Base-by-base conservation (phyloP, 306 rosid species). In the Albizia julibrissin region DNA sequence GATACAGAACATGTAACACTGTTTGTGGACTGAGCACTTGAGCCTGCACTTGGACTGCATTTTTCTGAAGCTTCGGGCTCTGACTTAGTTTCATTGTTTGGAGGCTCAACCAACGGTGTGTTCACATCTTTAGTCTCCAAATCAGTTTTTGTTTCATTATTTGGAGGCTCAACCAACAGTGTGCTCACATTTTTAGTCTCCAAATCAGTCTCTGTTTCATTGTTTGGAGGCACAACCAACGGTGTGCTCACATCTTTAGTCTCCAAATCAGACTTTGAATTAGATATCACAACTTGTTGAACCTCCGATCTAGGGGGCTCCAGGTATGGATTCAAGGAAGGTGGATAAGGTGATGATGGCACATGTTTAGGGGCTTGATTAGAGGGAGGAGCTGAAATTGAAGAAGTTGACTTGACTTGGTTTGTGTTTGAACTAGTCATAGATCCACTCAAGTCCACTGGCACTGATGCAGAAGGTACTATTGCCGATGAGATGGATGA, bases 281-380 rank as follows among this genome's bases (percentile, higher is more conserved):
- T 75, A 66, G 83, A 71, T 47, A 79, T 37, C 31, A 24, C 47
- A 65, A 83, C 47, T 19, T 88, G 79, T 72, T 75, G 87, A 64
- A 58, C 82, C 83, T 90, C 90, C 33, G 77, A 52, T 66, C 84
- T 88, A 22, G 80, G 79, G 73, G 86, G 43, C n/a, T 82, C 92
- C 6, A 52, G 80, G 31, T 84, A 75, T 73, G 89, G 68, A 77
- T 67, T 82, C 16, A 50, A 65, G 72, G 26, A 34, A 34, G 87
- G 79, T 42, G 84, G 33, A 27, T 56, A 69, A 76, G 82, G 49
- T 74, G 75, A 74, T 87, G 82, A 75, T 42, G 84, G 49, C 46
- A 64, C 68, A 40, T 78, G 44, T 71, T 86, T 89, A 76, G 87
- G 2, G 46, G 76, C 84, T 79, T 59, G 84, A 67, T 77, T 72